Evolutionary conservation across 2,329 filamentous ascomycete genomes (phyloP).

Genomic region (Penicillium sp.): DNA sequence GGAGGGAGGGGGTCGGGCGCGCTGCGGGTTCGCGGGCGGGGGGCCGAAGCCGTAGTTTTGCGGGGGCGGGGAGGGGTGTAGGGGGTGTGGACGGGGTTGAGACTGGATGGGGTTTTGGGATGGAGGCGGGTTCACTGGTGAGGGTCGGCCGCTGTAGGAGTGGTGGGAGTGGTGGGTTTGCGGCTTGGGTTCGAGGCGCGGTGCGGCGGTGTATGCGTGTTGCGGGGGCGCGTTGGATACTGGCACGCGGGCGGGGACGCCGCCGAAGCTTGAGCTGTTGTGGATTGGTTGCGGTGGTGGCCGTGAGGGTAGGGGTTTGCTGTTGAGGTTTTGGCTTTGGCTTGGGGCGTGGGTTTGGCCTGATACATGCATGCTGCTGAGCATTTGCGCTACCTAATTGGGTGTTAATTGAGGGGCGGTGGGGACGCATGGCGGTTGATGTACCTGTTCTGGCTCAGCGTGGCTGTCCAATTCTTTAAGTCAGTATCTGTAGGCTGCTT

Average conservation of each 20-base stretch:
- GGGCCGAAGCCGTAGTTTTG: slow-evolving; percentile 51
- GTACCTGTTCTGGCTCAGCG: slow-evolving; percentile 69
- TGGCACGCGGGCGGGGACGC: slow-evolving; percentile 27
- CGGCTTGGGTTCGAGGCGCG: slow-evolving; percentile 16
- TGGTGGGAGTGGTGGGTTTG: slow-evolving; percentile 18
- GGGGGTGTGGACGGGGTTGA: slow-evolving; percentile 43
- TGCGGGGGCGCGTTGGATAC: slow-evolving; percentile 25
- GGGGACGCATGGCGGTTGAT: not conserved
- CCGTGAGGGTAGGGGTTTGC: slow-evolving; percentile 28
- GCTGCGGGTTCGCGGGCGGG: slow-evolving; percentile 51
- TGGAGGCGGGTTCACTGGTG: slow-evolving; percentile 14
- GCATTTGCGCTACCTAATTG: slow-evolving; percentile 46
- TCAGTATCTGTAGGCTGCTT: slow-evolving; percentile 14
- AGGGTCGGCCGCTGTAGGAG: slow-evolving; percentile 22
- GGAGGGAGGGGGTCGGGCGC: slow-evolving; percentile 53
- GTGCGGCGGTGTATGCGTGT: slow-evolving; percentile 19
- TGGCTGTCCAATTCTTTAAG: slow-evolving; percentile 50
- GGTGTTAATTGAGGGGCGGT: not conserved
- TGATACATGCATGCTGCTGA: slow-evolving; percentile 36
- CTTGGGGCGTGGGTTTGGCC: slow-evolving; percentile 17
- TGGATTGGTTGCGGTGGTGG: slow-evolving; percentile 23
- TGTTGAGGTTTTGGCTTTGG: slow-evolving; percentile 19
- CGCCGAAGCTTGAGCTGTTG: slow-evolving; percentile 21
- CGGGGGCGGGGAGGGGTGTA: slow-evolving; percentile 43
- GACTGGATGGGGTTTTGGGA: slow-evolving; percentile 15